Conservation (phyloP, 2,329 filamentous ascomycete genomes). For the Botryosphaeria dothidea region DNA sequence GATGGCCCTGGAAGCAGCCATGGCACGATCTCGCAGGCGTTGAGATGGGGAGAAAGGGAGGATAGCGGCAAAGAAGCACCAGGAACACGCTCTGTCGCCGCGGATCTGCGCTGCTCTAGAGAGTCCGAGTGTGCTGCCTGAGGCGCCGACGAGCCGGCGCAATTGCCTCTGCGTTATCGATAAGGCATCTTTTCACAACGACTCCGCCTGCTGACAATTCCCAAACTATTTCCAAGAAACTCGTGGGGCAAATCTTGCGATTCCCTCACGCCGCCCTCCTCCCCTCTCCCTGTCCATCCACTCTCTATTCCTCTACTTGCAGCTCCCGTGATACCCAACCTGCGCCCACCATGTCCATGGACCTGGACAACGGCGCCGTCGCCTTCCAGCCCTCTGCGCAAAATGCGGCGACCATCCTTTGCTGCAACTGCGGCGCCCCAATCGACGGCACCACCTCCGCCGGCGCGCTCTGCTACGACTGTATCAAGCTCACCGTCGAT, state of each 20-base stretch:
- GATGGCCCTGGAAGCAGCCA: conserved; percentile 28
- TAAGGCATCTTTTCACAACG: conserved; percentile 11
- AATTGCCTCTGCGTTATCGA: conserved; percentile 8
- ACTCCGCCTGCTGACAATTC: conserved; percentile 16
- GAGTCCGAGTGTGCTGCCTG: too few species aligned
- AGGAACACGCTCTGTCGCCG: neutral
- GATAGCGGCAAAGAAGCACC: neutral
- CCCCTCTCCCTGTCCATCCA: neutral
- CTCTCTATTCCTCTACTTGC: neutral
- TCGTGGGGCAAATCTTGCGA: conserved; percentile 10
- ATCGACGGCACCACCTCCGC: conserved; percentile 75
- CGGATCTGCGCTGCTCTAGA: neutral
- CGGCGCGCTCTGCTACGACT: conserved; percentile 92
- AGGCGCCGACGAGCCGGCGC: neutral
- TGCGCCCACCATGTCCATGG: conserved; percentile 33
- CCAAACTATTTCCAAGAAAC: conserved; percentile 7
- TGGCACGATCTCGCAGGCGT: conserved; percentile 16
- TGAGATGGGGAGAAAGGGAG: neutral
- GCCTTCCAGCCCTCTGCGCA: conserved; percentile 41
- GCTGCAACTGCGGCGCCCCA: conserved; percentile 94
- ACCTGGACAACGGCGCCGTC: conserved; percentile 40
- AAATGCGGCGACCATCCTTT: conserved; percentile 74
- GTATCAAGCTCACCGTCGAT: conserved; percentile 91
- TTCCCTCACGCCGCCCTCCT: neutral
- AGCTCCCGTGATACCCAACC: conserved; percentile 9